Percentiles rank a stretch among this genome's conserved stretches.
These are phyloP conservation scores for Hylodesmum podocarpum DNA, from an alignment of 306 rosid genomes.

Conservation along the genomic window DNA sequence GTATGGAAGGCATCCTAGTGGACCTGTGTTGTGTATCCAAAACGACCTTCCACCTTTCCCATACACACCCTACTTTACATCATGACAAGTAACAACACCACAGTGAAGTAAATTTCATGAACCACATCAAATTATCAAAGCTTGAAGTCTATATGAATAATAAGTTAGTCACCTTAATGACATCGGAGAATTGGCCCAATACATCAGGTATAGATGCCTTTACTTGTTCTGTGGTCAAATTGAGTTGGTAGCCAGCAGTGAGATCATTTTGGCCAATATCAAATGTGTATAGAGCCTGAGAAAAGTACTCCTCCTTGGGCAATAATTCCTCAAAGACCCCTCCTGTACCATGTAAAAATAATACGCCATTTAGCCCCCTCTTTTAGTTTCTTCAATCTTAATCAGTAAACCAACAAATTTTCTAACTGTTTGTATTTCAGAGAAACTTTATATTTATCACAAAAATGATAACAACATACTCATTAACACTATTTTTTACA, in stretches of 20 bases:
- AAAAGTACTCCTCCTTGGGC: conserved; percentile 46
- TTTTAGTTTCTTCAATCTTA: background rate
- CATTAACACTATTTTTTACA: no score
- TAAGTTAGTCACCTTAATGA: conserved; percentile 39
- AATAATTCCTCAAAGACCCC: conserved; percentile 40
- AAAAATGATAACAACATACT: no score
- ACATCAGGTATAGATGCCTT: conserved; percentile 54
- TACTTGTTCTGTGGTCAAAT: conserved; percentile 51
- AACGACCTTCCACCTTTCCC: conserved; percentile 50
- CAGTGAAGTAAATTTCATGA: background rate
- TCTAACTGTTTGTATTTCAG: no score
- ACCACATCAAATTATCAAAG: background rate
- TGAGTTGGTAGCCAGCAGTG: conserved; percentile 53
- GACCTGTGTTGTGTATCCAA: conserved; percentile 84
- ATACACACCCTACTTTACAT: conserved; percentile 41
- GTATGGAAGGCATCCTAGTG: conserved; percentile 54
- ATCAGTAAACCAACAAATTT: background rate
- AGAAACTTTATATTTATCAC: no score
- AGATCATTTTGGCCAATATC: conserved; percentile 70
- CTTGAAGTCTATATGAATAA: background rate
- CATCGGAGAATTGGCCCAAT: conserved; percentile 46
- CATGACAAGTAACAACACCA: background rate
- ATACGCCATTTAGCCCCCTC: background rate
- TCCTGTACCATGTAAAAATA: conserved; percentile 24
- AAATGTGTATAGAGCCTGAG: conserved; percentile 57